Evolutionary conservation across 192 early-diverging fungal genomes (phyloP), one percentile per base, ranked within the genome.

Genomic region (Mortierella antarctica): DNA sequence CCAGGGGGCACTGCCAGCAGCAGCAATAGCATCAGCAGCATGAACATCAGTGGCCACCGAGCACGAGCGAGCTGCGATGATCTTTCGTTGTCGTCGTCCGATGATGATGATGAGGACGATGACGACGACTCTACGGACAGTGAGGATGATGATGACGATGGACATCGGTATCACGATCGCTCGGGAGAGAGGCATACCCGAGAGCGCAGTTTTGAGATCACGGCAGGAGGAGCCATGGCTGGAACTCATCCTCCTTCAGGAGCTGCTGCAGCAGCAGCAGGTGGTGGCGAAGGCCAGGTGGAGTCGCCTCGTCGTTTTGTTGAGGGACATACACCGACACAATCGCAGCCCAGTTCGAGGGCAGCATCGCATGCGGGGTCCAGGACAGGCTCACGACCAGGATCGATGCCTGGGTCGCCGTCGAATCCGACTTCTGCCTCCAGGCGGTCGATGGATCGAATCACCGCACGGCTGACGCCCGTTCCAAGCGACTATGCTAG

Each of bases 101-200:
- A 80, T 53, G 70, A 80, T 53, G 77, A 80, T 21, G 69, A 71
- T 21, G 77, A 71, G 15, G 69, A 80, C 5, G 77, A 80, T 10
- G 77, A 80, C 20, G 74, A 76, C 40, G 65, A 80, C 48, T 80
- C 77, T 57, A 80, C 77, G 4, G 77, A 80, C 18, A 80, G 77
- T 47, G 77, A 71, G 23, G 76, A 72, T 20, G 77, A 80, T 17
- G 70, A 80, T 31, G 67, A 62, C 23, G 58, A 71, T n/a, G 31
- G 31, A 14, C 55, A 40, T 13, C 39, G 18, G 40, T 55, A 17
- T 8, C 47, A 57, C 1, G 17, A 51, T 41, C 55, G 58, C 20
- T 39, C 61, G 14, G 56, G 54, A 14, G 40, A 49, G 18, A 47
- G 18, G 23, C 62, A 64, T 15, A 67, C 69, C 2, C 56, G 75